Evolutionary conservation across 495 filamentous ascomycete genomes (phyloP).

Genomic region (Penicillium paxilli): DNA sequence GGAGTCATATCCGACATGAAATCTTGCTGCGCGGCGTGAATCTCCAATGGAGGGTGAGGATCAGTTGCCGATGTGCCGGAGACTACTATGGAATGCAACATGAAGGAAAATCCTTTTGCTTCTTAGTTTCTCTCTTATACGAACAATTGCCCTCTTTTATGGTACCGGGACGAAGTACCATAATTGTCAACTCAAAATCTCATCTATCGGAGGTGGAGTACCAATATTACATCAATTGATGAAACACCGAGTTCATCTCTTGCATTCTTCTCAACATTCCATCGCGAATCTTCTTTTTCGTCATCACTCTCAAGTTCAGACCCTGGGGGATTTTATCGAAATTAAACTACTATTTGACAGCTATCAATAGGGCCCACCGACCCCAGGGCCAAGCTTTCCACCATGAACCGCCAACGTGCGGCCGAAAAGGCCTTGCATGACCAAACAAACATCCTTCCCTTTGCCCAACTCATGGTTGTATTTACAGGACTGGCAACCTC

Average conservation of each 20-base stretch:
- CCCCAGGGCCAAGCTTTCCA: background rate
- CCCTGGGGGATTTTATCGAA: too few species aligned
- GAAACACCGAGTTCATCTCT: too few species aligned
- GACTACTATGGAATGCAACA: slow-evolving; percentile 8
- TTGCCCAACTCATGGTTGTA: slow-evolving; percentile 54
- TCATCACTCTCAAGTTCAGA: background rate
- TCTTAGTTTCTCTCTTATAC: slow-evolving; percentile 1
- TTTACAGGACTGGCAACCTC: slow-evolving; percentile 54
- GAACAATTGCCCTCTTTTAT: background rate
- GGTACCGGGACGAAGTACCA: background rate
- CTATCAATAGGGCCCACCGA: background rate
- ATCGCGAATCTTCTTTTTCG: background rate
- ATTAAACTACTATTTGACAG: background rate
- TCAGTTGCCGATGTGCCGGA: slow-evolving; percentile 19
- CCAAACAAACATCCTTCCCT: slow-evolving; percentile 60
- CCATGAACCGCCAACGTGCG: slow-evolving; percentile 40
- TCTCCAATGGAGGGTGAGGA: slow-evolving; percentile 23
- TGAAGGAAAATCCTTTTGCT: slow-evolving; percentile 3
- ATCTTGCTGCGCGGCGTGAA: slow-evolving; percentile 10
- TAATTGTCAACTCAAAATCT: background rate
- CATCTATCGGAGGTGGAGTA: background rate
- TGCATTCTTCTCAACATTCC: background rate
- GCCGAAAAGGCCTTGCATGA: slow-evolving; percentile 49
- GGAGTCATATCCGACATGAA: slow-evolving; percentile 22
- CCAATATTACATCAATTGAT: too few species aligned